A percentile compares a stretch with the other conserved stretches of the same genome.
phyloP scores from a whole-genome alignment of 2,329 filamentous ascomycete genomes.

The Epichloe gansuensis region DNA sequence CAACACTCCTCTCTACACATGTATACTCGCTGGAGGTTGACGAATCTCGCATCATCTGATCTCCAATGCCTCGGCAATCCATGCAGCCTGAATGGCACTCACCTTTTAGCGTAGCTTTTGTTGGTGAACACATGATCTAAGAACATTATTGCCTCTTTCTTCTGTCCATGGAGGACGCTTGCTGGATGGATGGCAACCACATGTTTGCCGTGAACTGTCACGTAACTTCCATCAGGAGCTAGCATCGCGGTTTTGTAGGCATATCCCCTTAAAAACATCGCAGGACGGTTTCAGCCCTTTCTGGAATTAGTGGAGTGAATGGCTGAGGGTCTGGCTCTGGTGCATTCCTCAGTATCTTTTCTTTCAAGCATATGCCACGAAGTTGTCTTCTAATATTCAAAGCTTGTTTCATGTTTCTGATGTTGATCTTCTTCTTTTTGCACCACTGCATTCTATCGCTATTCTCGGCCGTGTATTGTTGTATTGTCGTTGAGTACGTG shows the following conservation, averaged over 20 bases:
- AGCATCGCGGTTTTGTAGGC: constrained; percentile 48
- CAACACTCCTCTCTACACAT: neutral
- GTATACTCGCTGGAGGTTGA: neutral
- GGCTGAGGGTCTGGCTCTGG: constrained; percentile 42
- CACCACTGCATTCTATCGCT: constrained; percentile 46
- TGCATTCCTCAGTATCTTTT: constrained; percentile 34
- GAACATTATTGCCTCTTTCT: constrained; percentile 57
- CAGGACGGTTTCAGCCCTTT: constrained; percentile 40
- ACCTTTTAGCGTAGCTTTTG: constrained; percentile 58
- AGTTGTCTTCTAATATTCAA: constrained; percentile 51
- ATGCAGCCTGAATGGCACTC: constrained; percentile 46
- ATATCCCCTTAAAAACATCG: constrained; percentile 53
- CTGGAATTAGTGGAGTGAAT: constrained; percentile 41
- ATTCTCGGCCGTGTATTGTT: constrained; percentile 46
- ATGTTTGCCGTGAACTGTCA: constrained; percentile 47
- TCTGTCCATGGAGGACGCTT: constrained; percentile 49
- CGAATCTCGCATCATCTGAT: neutral
- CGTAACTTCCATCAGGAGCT: constrained; percentile 47
- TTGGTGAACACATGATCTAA: constrained; percentile 54
- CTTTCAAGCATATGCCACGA: constrained; percentile 40
- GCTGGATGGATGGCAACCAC: constrained; percentile 50
- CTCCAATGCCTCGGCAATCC: constrained; percentile 42
- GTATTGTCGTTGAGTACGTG: constrained; percentile 51
- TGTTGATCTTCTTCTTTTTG: constrained; percentile 41
- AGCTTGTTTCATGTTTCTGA: constrained; percentile 50